Conservation (phyloP, 345 rosid genomes). For the Eucalyptus sp. region DNA sequence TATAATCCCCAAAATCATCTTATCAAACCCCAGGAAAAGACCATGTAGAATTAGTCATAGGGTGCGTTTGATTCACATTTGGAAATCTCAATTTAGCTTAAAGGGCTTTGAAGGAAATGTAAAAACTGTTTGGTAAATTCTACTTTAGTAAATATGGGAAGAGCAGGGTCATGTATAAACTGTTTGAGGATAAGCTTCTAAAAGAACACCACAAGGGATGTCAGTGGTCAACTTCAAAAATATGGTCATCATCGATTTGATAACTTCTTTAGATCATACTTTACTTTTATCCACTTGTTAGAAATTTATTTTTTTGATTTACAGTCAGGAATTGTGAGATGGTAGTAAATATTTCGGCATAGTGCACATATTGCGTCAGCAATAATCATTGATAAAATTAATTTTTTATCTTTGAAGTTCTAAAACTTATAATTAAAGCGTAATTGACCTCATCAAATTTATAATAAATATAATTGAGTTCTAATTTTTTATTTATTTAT, state of each 20-base stretch:
- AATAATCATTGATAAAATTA: neutral
- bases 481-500: too few relatives aligned
- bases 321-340: neutral
- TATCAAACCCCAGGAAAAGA: neutral
- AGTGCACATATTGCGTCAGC: fast-evolving
- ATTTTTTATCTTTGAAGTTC: fast-evolving
- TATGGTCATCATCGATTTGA: neutral
- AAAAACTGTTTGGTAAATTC: too few relatives aligned
- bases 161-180: neutral
- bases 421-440: neutral
- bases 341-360: neutral
- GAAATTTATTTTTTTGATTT: neutral
- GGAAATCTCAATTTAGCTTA: too few relatives aligned
- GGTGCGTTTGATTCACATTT: too few relatives aligned
- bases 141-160: neutral
- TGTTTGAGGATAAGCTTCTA: neutral
- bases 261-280: neutral
- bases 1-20: neutral
- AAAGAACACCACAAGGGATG: neutral
- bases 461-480: neutral
- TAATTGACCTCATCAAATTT: neutral
- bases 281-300: neutral
- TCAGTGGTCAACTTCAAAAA: neutral
- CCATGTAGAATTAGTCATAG: neutral
- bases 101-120: too few relatives aligned